A percentile compares a stretch with the other conserved stretches of the same genome.
Evolutionary conservation across 495 filamentous ascomycete species (phyloP).

Genomic region (Xylaria nigripes): DNA sequence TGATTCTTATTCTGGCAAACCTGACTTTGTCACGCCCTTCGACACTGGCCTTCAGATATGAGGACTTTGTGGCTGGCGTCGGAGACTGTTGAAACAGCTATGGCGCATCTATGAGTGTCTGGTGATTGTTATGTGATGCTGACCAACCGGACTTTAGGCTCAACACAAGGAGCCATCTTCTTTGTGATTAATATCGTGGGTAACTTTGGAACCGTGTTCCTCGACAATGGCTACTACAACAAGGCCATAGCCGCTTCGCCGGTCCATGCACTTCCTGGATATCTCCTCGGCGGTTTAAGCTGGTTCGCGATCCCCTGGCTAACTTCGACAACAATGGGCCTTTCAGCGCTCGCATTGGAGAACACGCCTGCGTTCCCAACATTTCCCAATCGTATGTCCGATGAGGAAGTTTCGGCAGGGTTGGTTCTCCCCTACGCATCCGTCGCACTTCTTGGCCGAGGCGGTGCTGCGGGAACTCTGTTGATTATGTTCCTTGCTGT

Average conservation of each 20-base stretch:
- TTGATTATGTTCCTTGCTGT: constrained; percentile 96
- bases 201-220: constrained; percentile 74
- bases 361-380: constrained; percentile 63
- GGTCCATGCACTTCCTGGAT: constrained; percentile 84
- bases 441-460: constrained; percentile 80
- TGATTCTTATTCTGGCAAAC: neutral
- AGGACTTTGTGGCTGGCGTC: neutral
- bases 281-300: constrained; percentile 79
- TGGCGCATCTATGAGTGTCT: too few relatives aligned
- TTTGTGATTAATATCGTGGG: constrained; percentile 93
- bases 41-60: too few relatives aligned
- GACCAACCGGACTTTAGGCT: constrained; percentile 21
- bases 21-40: too few relatives aligned
- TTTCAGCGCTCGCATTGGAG: constrained; percentile 81
- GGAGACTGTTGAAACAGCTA: neutral
- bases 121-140: neutral
- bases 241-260: constrained; percentile 91
- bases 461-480: constrained; percentile 74
- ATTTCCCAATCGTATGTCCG: constrained; percentile 62
- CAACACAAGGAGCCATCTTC: constrained; percentile 82
- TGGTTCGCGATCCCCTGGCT: constrained; percentile 98
- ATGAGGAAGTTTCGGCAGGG: constrained; percentile 72
- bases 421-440: constrained; percentile 84
- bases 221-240: constrained; percentile 83
- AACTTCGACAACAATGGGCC: constrained; percentile 84